phyloP scores from a whole-genome alignment of 1,284 basidiomycete genomes.

The Rhodotorula sp. region DNA sequence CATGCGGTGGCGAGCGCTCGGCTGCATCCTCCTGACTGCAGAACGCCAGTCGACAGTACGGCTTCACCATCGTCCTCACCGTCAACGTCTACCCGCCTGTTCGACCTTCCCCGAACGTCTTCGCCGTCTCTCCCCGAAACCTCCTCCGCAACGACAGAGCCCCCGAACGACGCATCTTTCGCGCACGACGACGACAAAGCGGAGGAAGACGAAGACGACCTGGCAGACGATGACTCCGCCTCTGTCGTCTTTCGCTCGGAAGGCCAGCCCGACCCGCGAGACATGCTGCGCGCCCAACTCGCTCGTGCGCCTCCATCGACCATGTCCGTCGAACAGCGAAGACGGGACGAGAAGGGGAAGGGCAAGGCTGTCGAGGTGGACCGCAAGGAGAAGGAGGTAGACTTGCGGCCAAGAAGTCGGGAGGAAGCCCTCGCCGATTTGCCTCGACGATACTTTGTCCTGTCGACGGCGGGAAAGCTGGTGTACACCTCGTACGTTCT shows the following conservation, averaged over 20 bases:
- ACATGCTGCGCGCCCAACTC: constrained; percentile 32
- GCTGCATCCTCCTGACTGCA: no score
- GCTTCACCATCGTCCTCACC: neutral
- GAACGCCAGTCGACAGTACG: no score
- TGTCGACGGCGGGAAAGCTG: constrained; percentile 93
- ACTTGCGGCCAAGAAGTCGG: neutral
- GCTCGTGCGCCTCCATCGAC: neutral
- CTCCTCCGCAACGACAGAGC: no score
- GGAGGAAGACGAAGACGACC: constrained; percentile 14
- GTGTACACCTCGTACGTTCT: constrained; percentile 71
- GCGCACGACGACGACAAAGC: neutral
- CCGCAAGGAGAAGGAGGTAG: neutral
- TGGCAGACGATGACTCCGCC: neutral
- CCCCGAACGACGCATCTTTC: neutral
- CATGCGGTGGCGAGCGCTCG: neutral
- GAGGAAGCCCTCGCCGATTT: neutral
- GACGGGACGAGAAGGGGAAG: neutral
- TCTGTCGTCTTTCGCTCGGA: neutral
- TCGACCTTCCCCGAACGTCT: no score
- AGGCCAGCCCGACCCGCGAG: constrained; percentile 32
- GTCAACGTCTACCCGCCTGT: no score
- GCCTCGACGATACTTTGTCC: constrained; percentile 74
- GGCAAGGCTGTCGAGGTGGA: neutral
- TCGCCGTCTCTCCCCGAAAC: no score
- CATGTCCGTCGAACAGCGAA: no score